Evolutionary conservation across 2,329 filamentous ascomycete genomes (phyloP).

Genomic region (Diaporthe batatas): DNA sequence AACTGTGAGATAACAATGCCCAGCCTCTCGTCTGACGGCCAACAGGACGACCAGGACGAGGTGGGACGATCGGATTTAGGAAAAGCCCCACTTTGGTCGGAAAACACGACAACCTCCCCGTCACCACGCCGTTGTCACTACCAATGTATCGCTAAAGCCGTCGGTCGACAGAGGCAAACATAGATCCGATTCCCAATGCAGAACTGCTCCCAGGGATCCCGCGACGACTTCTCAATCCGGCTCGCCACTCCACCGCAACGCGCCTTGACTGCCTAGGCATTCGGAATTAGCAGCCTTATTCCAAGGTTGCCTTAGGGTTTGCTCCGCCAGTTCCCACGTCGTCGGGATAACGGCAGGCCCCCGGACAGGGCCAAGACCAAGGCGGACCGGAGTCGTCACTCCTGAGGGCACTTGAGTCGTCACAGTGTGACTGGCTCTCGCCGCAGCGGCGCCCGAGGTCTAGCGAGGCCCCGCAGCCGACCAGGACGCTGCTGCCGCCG

Average conservation of each 20-base stretch:
- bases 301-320: background rate
- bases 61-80: constrained; percentile 22
- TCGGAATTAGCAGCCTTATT: constrained; percentile 19
- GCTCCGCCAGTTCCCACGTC: background rate
- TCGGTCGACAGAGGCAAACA: constrained; percentile 14
- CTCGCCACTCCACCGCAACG: constrained; percentile 4
- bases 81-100: constrained; percentile 17
- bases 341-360: background rate
- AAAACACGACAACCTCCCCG: background rate
- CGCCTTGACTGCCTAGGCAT: background rate
- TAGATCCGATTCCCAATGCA: constrained; percentile 15
- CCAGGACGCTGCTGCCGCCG: background rate
- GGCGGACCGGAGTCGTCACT: background rate
- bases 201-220: background rate
- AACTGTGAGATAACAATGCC: background rate
- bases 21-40: background rate
- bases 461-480: background rate
- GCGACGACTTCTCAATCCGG: background rate
- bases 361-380: background rate
- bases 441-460: background rate
- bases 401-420: background rate
- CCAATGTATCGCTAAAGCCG: constrained; percentile 10
- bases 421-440: constrained; percentile 20
- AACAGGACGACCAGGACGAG: background rate
- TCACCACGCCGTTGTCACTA: constrained; percentile 12